Evolutionary conservation across 2,329 filamentous ascomycete genomes (phyloP), one percentile per base, ranked within the genome.

Genomic region (Bipolaris gigantea): DNA sequence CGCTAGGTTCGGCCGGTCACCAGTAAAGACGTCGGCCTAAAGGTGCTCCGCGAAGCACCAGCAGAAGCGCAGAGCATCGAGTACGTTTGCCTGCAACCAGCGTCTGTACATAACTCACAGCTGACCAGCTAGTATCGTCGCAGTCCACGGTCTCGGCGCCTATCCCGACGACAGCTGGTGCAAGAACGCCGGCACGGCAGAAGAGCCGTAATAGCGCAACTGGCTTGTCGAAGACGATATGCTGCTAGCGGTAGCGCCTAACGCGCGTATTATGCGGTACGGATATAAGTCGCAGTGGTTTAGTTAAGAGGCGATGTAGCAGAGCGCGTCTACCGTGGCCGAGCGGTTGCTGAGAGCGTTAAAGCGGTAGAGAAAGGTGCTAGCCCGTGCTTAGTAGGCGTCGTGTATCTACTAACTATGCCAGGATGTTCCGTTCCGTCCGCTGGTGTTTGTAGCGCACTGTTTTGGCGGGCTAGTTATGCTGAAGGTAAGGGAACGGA

Each of bases 81-180:
- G 57, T 65, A 43, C 50, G 53, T 59, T 35, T 34, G 13, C 45
- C 34, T 46, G 19, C 46, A 43, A 45, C 10, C 18, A 2, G 15
- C 39, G 11, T 23, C 51, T 44, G 40, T 27, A 3, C 18, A 48
- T 45, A 15, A 50, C 48, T 34, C 61, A 61, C 16, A 15, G 40
- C n/a, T n/a, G n/a, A 15, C 38, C 19, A 5, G 7, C 13, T 41
- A 69, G 65, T 45, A 68, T 70, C 33, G 56, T 70, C 43, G 62
- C 64, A 18, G 53, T 69, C 50, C 66, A 70, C 30, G 66, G 66
- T 48, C 51, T 69, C 42, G 67, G 67, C 19, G 59, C 66, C 27
- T 60, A 69, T 48, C 65, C 65, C 13, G 65, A 69, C 42, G 57
- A 70, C 38, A 68, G 33, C 51, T 70, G 65, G 66, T 64, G 61